Percentiles rank a stretch among this genome's conserved stretches.
phyloP scores from a whole-genome alignment of 2,329 filamentous ascomycete species.

The Fusarium mexicanum region DNA sequence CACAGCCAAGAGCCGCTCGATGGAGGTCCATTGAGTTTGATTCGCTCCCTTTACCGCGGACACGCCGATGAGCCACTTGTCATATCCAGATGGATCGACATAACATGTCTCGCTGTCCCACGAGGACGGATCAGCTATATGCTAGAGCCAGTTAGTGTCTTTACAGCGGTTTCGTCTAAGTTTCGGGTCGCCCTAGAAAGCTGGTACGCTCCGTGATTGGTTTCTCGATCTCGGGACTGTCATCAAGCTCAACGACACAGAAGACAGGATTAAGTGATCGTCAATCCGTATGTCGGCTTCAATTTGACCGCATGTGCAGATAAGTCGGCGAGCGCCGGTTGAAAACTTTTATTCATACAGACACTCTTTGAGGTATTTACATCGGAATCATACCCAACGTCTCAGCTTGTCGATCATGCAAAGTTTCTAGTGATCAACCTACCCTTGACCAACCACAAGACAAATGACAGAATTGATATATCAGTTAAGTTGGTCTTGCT shows the following conservation, averaged over 20 bases:
- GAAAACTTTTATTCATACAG: not conserved
- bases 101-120: conserved; percentile 21
- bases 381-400: not conserved
- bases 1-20: conserved; percentile 14
- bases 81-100: conserved; percentile 19
- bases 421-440: not conserved
- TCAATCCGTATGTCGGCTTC: not conserved
- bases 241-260: conserved; percentile 8
- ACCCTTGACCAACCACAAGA: conserved; percentile 9
- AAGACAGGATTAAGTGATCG: conserved; percentile 4
- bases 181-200: conserved; percentile 10
- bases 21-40: not conserved
- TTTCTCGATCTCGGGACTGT: not conserved
- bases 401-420: conserved; percentile 3
- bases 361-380: not conserved
- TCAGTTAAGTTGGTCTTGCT: not conserved
- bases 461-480: not conserved
- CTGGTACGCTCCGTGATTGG: conserved; percentile 19
- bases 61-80: conserved; percentile 20
- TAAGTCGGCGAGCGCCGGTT: not conserved
- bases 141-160: conserved; percentile 13
- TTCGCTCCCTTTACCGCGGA: conserved; percentile 27
- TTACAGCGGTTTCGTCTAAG: conserved; percentile 13
- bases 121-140: conserved; percentile 3
- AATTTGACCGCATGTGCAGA: not conserved